phyloP scores from a whole-genome alignment of 495 filamentous ascomycete genomes.

The Aspergillus homomorphus region DNA sequence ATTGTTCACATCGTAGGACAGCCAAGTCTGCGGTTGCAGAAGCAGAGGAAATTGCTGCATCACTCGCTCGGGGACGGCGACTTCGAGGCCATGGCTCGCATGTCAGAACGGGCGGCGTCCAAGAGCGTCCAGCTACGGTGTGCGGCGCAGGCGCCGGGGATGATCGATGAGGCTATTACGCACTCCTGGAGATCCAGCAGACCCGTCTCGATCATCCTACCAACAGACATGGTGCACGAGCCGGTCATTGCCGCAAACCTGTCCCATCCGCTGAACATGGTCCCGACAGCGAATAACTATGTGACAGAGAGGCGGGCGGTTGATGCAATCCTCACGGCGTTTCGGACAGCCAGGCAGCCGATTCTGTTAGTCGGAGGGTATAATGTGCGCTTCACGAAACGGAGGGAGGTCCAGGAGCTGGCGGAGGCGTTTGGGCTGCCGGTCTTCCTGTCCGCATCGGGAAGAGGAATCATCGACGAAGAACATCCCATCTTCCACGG shows the following conservation, averaged over 20 bases:
- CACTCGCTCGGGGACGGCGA: constrained; percentile 42
- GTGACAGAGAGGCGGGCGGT: background rate
- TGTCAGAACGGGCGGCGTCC: constrained; percentile 17
- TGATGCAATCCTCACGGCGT: background rate
- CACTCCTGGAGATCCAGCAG: constrained; percentile 32
- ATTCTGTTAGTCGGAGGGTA: constrained; percentile 23
- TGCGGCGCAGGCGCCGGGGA: constrained; percentile 9
- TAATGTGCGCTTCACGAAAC: constrained; percentile 4
- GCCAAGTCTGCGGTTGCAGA: constrained; percentile 24
- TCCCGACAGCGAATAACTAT: background rate
- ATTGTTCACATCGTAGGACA: constrained; percentile 77
- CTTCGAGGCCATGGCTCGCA: constrained; percentile 30
- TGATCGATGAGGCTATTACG: constrained; percentile 35
- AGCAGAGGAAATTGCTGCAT: constrained; percentile 30
- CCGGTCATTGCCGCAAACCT: constrained; percentile 6
- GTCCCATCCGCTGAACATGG: background rate
- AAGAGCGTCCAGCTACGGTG: constrained; percentile 11
- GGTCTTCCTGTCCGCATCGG: constrained; percentile 27
- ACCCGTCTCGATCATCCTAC: constrained; percentile 41
- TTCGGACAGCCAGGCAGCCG: background rate
- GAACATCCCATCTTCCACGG: constrained; percentile 30
- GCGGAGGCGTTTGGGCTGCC: constrained; percentile 27
- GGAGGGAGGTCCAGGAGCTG: constrained; percentile 20
- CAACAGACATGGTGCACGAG: constrained; percentile 36
- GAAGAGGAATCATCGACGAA: constrained; percentile 34